A percentile compares a stretch with the other conserved stretches of the same genome.
Evolutionary conservation across 2,329 filamentous ascomycete species (phyloP).

Genomic region (Fusarium sp.): DNA sequence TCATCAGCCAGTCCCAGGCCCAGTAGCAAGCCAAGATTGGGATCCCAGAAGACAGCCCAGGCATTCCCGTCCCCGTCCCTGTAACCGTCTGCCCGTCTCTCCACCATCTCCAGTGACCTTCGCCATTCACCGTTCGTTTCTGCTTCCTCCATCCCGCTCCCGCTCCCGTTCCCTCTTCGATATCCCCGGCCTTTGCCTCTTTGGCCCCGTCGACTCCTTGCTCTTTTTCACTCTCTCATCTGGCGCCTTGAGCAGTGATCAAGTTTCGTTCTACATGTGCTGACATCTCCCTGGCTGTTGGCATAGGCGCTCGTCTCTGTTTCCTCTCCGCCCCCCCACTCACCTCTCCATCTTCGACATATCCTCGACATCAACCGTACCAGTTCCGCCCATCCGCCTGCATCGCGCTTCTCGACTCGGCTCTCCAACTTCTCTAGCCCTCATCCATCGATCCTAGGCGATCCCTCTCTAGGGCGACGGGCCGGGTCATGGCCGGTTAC

Average conservation of each 20-base stretch:
- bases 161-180: conserved; percentile 20
- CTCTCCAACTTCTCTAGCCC: conserved; percentile 10
- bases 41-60: conserved; percentile 33
- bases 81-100: conserved; percentile 36
- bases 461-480: conserved; percentile 28
- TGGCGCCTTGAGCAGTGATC: conserved; percentile 10
- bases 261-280: conserved; percentile 34
- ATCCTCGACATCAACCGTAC: conserved; percentile 34
- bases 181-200: conserved; percentile 12
- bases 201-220: conserved; percentile 1
- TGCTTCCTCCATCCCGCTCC: conserved; percentile 29
- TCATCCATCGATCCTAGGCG: conserved; percentile 10
- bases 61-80: conserved; percentile 36
- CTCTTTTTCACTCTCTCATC: conserved; percentile 3
- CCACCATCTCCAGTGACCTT: conserved; percentile 35
- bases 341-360: conserved; percentile 28
- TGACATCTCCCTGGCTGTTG: conserved; percentile 35
- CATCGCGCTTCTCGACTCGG: conserved; percentile 25
- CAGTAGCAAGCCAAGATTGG: conserved; percentile 33
- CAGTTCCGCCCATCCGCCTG: conserved; percentile 17
- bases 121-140: conserved; percentile 36
- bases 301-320: conserved; percentile 29
- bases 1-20: conserved; percentile 34
- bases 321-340: conserved; percentile 32
- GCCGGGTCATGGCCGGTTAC: conserved; percentile 48